A percentile compares a stretch with the other conserved stretches of the same genome.
phyloP scores from a whole-genome alignment of 495 filamentous ascomycete species.

The Talaromyces adpressus region DNA sequence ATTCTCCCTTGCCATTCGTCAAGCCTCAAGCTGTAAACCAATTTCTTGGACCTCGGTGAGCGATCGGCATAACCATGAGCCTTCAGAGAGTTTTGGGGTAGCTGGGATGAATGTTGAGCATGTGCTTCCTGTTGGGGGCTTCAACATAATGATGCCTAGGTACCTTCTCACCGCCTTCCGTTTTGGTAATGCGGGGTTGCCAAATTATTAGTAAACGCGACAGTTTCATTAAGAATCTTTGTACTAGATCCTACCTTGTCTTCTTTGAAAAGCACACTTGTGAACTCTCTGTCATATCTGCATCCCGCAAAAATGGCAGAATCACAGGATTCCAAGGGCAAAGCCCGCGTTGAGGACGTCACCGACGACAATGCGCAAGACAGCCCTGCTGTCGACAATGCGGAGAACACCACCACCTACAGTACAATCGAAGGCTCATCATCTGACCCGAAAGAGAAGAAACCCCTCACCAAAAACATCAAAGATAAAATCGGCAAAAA shows the following conservation, averaged over 20 bases:
- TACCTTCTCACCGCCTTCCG: constrained; percentile 3
- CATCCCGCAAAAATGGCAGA: constrained; percentile 27
- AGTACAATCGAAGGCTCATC: constrained; percentile 3
- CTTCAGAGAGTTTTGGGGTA: neutral
- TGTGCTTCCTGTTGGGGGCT: neutral
- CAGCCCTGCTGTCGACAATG: neutral
- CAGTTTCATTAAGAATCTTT: neutral
- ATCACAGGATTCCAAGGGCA: constrained; percentile 32
- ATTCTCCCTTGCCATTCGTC: neutral
- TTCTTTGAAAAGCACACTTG: neutral
- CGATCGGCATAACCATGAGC: too few species aligned
- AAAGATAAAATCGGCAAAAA: constrained; percentile 17
- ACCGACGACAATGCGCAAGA: constrained; percentile 1
- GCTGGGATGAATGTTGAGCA: neutral
- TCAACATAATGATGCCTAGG: neutral
- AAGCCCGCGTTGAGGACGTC: constrained; percentile 22
- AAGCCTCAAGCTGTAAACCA: neutral
- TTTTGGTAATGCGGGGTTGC: constrained; percentile 3
- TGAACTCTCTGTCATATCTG: neutral
- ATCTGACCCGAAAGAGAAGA: constrained; percentile 16
- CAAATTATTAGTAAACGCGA: neutral
- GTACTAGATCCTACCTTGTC: neutral
- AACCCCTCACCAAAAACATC: constrained; percentile 16
- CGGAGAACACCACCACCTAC: constrained; percentile 10
- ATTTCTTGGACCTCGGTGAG: neutral